phyloP scores from a whole-genome alignment of 2,329 filamentous ascomycete genomes.

The Epicoccum sorghinum region DNA sequence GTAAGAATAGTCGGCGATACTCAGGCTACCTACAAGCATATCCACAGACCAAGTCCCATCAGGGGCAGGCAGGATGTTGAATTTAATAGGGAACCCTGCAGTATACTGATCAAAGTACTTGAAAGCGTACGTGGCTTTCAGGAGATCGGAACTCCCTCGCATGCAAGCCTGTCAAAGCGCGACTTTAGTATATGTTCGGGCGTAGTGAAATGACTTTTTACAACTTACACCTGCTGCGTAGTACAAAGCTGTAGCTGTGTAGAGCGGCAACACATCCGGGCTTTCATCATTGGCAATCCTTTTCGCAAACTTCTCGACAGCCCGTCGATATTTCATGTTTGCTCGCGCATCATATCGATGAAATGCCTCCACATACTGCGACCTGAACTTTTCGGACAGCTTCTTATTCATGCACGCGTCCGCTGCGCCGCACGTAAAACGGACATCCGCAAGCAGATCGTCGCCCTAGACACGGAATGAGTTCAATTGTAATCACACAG shows the following conservation, averaged over 20 bases:
- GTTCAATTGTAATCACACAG: too few relatives aligned
- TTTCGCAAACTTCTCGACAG: neutral
- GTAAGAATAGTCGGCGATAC: too few relatives aligned
- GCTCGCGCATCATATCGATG: neutral
- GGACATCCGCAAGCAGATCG: slow-evolving; percentile 2
- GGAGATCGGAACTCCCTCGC: neutral
- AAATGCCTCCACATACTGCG: neutral
- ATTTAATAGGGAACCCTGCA: neutral
- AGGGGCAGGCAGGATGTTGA: neutral
- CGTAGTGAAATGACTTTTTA: too few relatives aligned
- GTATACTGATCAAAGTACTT: slow-evolving; percentile 2
- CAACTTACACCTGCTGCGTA: slow-evolving; percentile 4
- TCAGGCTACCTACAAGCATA: neutral
- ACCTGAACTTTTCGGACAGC: too few relatives aligned
- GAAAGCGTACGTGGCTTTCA: slow-evolving; percentile 1
- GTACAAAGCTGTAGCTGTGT: slow-evolving; percentile 1
- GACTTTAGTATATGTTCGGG: too few relatives aligned
- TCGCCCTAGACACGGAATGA: neutral
- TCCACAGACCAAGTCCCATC: neutral
- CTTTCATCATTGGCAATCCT: neutral
- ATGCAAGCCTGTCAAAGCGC: neutral
- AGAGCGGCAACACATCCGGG: slow-evolving; percentile 2
- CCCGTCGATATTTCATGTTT: neutral
- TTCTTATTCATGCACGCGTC: neutral
- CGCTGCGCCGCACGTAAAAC: slow-evolving; percentile 1